phyloP scores from a whole-genome alignment of 768 basidiomycete species.

The Mycena pura region DNA sequence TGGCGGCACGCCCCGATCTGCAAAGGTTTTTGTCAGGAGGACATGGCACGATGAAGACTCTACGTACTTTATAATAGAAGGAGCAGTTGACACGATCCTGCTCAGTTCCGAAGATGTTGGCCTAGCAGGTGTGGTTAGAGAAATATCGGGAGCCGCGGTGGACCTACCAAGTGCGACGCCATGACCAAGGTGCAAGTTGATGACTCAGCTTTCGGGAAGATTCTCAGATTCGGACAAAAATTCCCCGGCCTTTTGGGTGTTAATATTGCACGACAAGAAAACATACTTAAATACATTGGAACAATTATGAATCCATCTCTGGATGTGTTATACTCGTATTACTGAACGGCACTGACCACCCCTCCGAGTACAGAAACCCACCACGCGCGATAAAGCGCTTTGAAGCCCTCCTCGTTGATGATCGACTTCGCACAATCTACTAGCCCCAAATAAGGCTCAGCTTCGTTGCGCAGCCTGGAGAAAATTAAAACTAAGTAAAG shows the following conservation, averaged over 20 bases:
- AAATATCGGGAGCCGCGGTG: background rate
- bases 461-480: conserved; percentile 73
- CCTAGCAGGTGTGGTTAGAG: conserved; percentile 49
- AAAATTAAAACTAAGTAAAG: conserved; percentile 13
- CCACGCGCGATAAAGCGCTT: conserved; percentile 82
- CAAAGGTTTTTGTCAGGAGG: conserved; percentile 11
- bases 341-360: conserved; percentile 61
- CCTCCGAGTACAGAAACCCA: conserved; percentile 79
- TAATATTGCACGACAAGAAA: no score
- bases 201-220: conserved; percentile 17
- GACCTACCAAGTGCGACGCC: conserved; percentile 81
- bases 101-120: conserved; percentile 95
- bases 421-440: conserved; percentile 80
- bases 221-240: background rate
- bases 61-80: conserved; percentile 89
- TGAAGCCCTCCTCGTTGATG: conserved; percentile 78
- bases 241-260: no score
- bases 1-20: conserved; percentile 99
- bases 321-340: conserved; percentile 18
- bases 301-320: background rate
- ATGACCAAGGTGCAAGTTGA: conserved; percentile 33
- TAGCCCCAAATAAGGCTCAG: conserved; percentile 79
- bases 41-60: conserved; percentile 11
- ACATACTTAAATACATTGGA: conserved; percentile 12
- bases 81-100: conserved; percentile 98